Evolutionary conservation across 257 asterid species (phyloP).

Genomic region (Eustoma russellianum): DNA sequence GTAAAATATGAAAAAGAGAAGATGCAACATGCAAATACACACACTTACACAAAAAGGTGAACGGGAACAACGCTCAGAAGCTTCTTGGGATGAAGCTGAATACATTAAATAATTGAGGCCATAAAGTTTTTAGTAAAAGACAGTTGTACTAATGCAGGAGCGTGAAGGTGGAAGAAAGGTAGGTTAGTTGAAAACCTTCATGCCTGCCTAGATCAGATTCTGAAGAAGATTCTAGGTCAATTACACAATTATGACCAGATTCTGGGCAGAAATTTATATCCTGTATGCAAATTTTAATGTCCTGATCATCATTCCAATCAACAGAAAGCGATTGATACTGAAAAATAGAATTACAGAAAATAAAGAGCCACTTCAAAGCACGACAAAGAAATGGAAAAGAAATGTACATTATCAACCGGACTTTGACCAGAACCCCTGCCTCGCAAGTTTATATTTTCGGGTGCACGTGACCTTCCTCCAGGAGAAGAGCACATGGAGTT

Average conservation of each 20-base stretch:
- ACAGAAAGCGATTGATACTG: constrained; percentile 37
- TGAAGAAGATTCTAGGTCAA: constrained; percentile 20
- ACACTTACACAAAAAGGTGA: constrained; percentile 16
- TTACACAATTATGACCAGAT: constrained; percentile 45
- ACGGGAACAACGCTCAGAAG: constrained; percentile 14
- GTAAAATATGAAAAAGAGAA: no score
- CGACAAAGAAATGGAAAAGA: constrained; percentile 8
- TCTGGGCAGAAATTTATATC: constrained; percentile 27
- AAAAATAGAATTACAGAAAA: no score
- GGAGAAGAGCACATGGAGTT: constrained; percentile 13
- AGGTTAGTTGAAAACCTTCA: constrained; percentile 29
- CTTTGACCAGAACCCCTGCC: constrained; percentile 6
- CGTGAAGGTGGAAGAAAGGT: constrained; percentile 4
- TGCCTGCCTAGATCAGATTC: constrained; percentile 12
- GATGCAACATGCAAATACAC: not conserved
- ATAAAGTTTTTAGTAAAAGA: no score
- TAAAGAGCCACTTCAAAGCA: constrained; percentile 7
- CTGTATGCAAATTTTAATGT: constrained; percentile 20
- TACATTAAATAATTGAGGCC: no score
- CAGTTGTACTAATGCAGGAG: not conserved
- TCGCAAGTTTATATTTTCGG: constrained; percentile 21
- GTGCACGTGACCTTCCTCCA: constrained; percentile 20
- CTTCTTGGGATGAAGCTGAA: constrained; percentile 39
- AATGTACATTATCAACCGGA: constrained; percentile 15
- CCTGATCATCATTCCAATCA: constrained; percentile 53